Conservation (phyloP, 1,139 yeast genomes). For the Scheffersomyces stambukii region DNA sequence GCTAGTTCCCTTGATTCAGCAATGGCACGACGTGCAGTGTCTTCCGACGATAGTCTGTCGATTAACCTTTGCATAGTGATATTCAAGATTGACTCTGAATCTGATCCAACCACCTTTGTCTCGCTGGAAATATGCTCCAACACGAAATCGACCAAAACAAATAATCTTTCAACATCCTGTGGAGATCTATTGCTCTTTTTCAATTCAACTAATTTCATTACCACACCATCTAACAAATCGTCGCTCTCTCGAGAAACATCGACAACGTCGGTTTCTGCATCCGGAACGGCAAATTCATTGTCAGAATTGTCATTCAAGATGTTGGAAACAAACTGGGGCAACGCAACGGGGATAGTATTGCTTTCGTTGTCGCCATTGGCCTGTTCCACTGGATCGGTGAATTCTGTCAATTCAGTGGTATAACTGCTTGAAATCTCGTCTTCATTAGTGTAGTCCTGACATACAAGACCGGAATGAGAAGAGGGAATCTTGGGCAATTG, state of each 20-base stretch:
- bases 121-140: conserved; percentile 28
- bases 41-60: conserved; percentile 31
- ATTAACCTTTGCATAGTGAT: conserved; percentile 31
- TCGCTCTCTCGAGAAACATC: conserved; percentile 1
- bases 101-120: conserved; percentile 19
- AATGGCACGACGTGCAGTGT: conserved; percentile 32
- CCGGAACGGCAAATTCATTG: too few species aligned
- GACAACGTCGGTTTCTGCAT: conserved; percentile 4
- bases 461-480: too few species aligned
- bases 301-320: too few species aligned
- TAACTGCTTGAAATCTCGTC: too few species aligned
- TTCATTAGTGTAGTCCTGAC: too few species aligned
- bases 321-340: too few species aligned
- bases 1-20: conserved; percentile 24
- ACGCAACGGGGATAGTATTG: too few species aligned
- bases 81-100: conserved; percentile 24
- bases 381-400: too few species aligned
- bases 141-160: conserved; percentile 27
- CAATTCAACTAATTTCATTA: conserved; percentile 18
- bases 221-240: conserved; percentile 3
- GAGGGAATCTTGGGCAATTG: conserved; percentile 3
- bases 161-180: conserved; percentile 20
- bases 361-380: too few species aligned
- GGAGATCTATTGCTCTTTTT: conserved; percentile 19
- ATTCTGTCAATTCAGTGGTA: too few species aligned